Percentiles rank a stretch among this genome's conserved stretches.
phyloP scores from a whole-genome alignment of 2,329 filamentous ascomycete genomes.

The Fusarium stilboides region DNA sequence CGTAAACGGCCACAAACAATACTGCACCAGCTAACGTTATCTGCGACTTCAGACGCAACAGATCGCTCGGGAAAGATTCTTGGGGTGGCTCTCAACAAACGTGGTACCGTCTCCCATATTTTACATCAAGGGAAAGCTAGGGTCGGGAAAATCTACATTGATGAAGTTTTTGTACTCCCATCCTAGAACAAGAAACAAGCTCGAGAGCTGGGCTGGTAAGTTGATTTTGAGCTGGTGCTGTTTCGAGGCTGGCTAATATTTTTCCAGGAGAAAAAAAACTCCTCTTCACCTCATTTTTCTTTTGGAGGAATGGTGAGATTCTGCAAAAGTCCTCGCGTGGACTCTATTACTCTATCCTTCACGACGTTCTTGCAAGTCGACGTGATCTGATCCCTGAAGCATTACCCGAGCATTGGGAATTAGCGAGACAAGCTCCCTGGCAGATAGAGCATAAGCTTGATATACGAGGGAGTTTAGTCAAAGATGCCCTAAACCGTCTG shows the following conservation, averaged over 20 bases:
- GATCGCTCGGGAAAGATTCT: too few relatives aligned
- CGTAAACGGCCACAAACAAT: too few relatives aligned
- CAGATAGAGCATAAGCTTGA: rapidly evolving
- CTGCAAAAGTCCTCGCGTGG: neutral
- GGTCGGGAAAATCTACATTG: too few relatives aligned
- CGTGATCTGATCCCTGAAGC: neutral
- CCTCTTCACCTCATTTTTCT: neutral
- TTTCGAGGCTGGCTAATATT: neutral
- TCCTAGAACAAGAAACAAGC: rapidly evolving
- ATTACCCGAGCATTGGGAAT: rapidly evolving
- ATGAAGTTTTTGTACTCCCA: too few relatives aligned
- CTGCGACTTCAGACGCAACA: too few relatives aligned
- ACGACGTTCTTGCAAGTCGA: rapidly evolving
- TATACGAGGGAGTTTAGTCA: rapidly evolving
- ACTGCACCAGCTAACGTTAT: too few relatives aligned
- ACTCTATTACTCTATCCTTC: rapidly evolving
- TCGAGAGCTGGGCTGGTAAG: neutral
- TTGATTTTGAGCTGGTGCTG: too few relatives aligned
- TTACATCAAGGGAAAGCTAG: too few relatives aligned
- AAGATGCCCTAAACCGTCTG: rapidly evolving
- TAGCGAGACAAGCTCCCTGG: rapidly evolving
- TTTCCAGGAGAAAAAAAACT: neutral
- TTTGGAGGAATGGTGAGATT: neutral
- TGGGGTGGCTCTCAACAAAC: too few relatives aligned
- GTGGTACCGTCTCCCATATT: too few relatives aligned